Conservation (phyloP, 257 asterid genomes). For the Linaria vulgaris region DNA sequence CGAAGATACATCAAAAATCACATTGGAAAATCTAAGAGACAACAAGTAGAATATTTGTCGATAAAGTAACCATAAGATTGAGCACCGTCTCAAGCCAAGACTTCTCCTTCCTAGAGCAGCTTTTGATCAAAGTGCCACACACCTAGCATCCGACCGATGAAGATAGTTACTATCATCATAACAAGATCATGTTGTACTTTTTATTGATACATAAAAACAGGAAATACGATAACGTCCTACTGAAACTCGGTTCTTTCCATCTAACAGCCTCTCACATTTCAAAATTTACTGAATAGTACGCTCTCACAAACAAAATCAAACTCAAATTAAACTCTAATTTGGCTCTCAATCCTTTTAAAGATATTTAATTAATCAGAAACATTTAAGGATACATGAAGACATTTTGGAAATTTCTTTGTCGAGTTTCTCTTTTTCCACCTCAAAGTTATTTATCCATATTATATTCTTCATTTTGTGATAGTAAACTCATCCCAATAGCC, state of each 20-base stretch:
- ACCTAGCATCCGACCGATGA: constrained; percentile 26
- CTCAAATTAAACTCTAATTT: too few relatives aligned
- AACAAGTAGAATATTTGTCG: background rate
- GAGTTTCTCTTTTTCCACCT: too few relatives aligned
- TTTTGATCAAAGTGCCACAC: constrained; percentile 54
- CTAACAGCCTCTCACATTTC: background rate
- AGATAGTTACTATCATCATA: background rate
- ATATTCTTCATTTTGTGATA: background rate
- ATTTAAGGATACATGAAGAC: too few relatives aligned
- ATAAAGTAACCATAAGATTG: background rate
- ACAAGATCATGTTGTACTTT: too few relatives aligned
- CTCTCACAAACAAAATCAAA: too few relatives aligned
- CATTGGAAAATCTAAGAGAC: background rate
- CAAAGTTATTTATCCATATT: background rate
- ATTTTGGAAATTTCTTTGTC: background rate
- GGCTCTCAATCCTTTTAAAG: too few relatives aligned
- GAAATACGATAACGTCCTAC: too few relatives aligned
- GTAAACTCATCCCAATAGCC: too few relatives aligned
- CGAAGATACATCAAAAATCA: background rate
- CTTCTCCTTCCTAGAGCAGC: constrained; percentile 32
- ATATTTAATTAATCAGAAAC: too few relatives aligned
- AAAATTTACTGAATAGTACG: background rate
- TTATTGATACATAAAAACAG: too few relatives aligned
- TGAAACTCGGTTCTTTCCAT: too few relatives aligned
- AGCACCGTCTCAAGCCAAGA: constrained; percentile 23